Evolutionary conservation across 768 basidiomycete genomes (phyloP), one percentile per base, ranked within the genome.

Genomic region (Kwoniella pini): DNA sequence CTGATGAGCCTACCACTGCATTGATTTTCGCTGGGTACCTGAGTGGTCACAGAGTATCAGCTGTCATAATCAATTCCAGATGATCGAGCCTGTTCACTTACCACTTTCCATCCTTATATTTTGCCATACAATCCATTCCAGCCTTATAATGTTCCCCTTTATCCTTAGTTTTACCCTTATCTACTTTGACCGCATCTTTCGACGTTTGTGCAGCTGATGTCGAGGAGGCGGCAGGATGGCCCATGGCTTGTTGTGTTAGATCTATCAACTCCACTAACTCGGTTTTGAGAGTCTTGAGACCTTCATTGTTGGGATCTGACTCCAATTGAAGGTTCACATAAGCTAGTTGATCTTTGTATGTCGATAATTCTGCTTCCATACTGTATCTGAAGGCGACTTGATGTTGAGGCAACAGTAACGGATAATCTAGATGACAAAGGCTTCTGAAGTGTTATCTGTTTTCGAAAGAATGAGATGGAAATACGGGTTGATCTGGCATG

Each of bases 21-120:
- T 71, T 65, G 31, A 80, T 76, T 19, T 67, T 64, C 7, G 77
- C 79, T 2, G 77, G 74, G 57, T 80, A 80, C 70, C 77, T 78
- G 11, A 11, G 31, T 50, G 17, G 15, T 24, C 58, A 40, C 31
- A 26, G n/a, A 15, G 31, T 24, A 21, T 42, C 17, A 15, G 38
- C 12, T 21, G 17, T n/a, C 31, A 33, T 13, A 12, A 19, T 31
- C 44, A 6, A 30, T 48, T 11, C 19, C 3, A 9, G 28, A 36
- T 36, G 33, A 36, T 27, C 10, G 11, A 13, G 9, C n/a, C n/a
- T 27, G 28, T 21, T 11, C 4, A 71, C 76, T 58, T 28, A 78
- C 77, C 73, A 79, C 54, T 77, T 74, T 10, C 74, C 75, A 63
- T 80, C 79, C 58, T 77, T 77, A 65, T 77, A 80, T 58, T 77